Base-by-base conservation (phyloP, 192 early-diverging fungal genomes). In the Podila epicladia region DNA sequence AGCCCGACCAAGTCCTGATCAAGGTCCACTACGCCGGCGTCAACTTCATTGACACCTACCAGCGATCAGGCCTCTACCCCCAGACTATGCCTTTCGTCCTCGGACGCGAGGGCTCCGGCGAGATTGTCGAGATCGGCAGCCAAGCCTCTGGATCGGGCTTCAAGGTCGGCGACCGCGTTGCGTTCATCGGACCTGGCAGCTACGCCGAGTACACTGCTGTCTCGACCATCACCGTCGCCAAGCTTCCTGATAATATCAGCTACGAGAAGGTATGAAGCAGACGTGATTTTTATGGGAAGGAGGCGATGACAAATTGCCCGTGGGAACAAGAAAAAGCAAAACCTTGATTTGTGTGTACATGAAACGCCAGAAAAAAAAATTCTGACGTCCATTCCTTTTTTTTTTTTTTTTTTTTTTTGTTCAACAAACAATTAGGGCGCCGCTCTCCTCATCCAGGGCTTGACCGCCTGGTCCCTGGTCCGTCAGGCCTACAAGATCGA, bases 41-140 rank as follows among this genome's bases (percentile, higher is more conserved):
- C 49, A 98, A 97, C 85, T 95, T 91, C 60, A 95, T 97, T 65
- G 97, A 98, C 82, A 97, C 92, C 0, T 95, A 96, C 82, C 94
- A 94, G 58, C 92, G 96, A 61, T 85, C 85, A 17, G 96, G 96
- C 37, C 82, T 94, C 11, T 96, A 96, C 74, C 85, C 85, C 49
- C 62, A 90, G 13, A 62, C 86, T 4, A 73, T 93, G 2, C 94
- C 94, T 5, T 89, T 86, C 45, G 85, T 89, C 58, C 83, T 93
- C 32, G 97, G 97, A 32, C 85, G 92, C 22, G 97, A 98, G 84
- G 95, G 85, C 11, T 82, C 93, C 5, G 97, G 95, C 59, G 84
- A 92, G 53, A 92, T 98, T 13, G 90, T 89, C 35, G 89, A 91
- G 38, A 87, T 96, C 17, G 96, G 96, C 33, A 26, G 71, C 2